Evolutionary conservation across 768 basidiomycete species (phyloP), one percentile per base, ranked within the genome.

Genomic region (Phanerochaete sordida): DNA sequence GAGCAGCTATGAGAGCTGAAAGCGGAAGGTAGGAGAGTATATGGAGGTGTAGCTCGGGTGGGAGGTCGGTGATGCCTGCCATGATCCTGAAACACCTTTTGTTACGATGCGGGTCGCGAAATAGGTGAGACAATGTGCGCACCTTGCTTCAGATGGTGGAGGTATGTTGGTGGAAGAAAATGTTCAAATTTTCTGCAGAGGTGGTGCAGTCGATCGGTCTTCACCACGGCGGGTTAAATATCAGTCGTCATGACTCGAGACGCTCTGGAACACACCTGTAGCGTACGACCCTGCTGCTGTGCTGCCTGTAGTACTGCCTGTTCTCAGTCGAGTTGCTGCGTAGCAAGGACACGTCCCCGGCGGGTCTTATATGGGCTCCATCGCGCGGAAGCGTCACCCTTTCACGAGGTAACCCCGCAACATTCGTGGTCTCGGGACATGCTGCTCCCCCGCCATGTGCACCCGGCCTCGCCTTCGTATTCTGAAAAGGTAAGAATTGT

Each of bases 1-100:
- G 58, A 1, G 67, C 61, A 6, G 64, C 59, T 49, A 71, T 62
- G 24, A 71, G 61, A 12, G 62, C 52, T 23, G 64, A 55, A 0
- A 71, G 62, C 2, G 64, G 63, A 15, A 68, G 59, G 31, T 63
- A 51, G 26, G 67, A 59, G 56, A 68, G 64, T n/a, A 70, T 58
- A 33, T 56, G 50, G 57, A 67, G 66, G 15, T 69, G 56, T 16
- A 70, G 56, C 43, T 70, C 61, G 27, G 58, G 58, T 27, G 63
- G 63, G 3, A 64, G 26, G 53, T 64, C 63, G 0, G 24, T 33
- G 33, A 56, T 44, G 24, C 24, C 26, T 23, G 61, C 46, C 61
- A 54, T 54, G 35, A 23, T 24, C 24, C 47, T 43, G 19, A 9
- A 43, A 9, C 39, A 19, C 4, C 19, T 6, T 12, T 16, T 4